Conservation (phyloP, 208 protist species). For the Wallacemonas collosoma region DNA sequence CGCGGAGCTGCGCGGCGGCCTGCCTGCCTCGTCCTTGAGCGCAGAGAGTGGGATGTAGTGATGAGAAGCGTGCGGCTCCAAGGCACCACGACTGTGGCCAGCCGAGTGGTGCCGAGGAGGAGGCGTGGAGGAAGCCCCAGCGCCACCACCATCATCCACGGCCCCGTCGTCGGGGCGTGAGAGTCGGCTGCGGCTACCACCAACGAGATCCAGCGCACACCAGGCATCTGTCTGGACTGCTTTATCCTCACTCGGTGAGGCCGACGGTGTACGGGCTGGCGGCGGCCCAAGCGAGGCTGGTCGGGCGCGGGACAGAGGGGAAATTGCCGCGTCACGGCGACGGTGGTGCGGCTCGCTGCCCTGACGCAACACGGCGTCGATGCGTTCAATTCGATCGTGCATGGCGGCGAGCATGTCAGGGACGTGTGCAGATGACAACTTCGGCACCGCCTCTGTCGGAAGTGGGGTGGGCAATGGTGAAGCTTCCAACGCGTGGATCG, state of each 20-base stretch:
- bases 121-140: too few relatives aligned
- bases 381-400: conserved; percentile 53
- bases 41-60: conserved; percentile 17
- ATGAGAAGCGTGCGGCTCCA: neutral
- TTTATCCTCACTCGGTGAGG: conserved; percentile 15
- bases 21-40: neutral
- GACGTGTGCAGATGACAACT: neutral
- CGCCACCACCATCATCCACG: too few relatives aligned
- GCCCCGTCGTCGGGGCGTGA: neutral
- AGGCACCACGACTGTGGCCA: too few relatives aligned
- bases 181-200: conserved; percentile 1
- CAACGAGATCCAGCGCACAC: neutral
- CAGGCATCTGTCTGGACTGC: conserved; percentile 19
- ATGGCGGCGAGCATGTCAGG: conserved; percentile 38
- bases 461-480: too few relatives aligned
- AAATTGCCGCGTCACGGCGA: too few relatives aligned
- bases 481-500: too few relatives aligned
- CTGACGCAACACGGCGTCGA: conserved; percentile 42
- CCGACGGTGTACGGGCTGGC: neutral
- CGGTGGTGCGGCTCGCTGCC: neutral
- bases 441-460: too few relatives aligned
- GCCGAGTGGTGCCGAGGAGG: too few relatives aligned
- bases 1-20: conserved; percentile 9
- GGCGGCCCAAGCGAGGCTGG: neutral
- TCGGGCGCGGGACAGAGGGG: too few relatives aligned